Evolutionary conservation across 2,329 filamentous ascomycete genomes (phyloP).

Genomic region (Raffaelea arxii): DNA sequence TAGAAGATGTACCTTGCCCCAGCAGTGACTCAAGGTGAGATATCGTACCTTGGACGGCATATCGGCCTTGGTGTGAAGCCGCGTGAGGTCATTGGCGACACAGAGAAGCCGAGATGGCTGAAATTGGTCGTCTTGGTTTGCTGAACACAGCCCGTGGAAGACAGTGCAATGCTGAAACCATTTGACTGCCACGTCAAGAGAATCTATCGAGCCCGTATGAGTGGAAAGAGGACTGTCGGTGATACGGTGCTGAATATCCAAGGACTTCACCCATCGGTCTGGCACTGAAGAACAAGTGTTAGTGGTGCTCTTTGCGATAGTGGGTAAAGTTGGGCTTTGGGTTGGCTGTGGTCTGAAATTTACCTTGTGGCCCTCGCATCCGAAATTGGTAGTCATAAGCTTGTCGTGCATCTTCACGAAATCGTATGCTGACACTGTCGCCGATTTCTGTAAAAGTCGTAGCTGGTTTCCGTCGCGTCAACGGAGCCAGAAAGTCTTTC

Average conservation of each 20-base stretch:
- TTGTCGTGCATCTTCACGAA: not conserved
- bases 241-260: not conserved
- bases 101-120: not conserved
- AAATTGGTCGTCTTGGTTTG: not conserved
- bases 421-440: not conserved
- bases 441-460: not conserved
- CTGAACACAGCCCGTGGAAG: not conserved
- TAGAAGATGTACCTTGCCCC: not conserved
- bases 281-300: too few relatives aligned
- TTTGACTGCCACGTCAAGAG: not conserved
- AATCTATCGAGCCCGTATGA: not conserved
- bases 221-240: not conserved
- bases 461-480: not conserved
- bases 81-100: not conserved
- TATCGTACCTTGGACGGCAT: not conserved
- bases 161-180: not conserved
- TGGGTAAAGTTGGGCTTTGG: too few relatives aligned
- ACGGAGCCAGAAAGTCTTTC: not conserved
- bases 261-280: not conserved
- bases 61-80: not conserved
- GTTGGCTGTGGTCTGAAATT: too few relatives aligned
- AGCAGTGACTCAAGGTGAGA: not conserved
- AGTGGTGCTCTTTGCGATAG: too few relatives aligned
- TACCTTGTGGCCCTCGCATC: not conserved
- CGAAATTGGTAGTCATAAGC: not conserved